Evolutionary conservation across 2,329 filamentous ascomycete species (phyloP).

Genomic region (Huntiella decipiens): DNA sequence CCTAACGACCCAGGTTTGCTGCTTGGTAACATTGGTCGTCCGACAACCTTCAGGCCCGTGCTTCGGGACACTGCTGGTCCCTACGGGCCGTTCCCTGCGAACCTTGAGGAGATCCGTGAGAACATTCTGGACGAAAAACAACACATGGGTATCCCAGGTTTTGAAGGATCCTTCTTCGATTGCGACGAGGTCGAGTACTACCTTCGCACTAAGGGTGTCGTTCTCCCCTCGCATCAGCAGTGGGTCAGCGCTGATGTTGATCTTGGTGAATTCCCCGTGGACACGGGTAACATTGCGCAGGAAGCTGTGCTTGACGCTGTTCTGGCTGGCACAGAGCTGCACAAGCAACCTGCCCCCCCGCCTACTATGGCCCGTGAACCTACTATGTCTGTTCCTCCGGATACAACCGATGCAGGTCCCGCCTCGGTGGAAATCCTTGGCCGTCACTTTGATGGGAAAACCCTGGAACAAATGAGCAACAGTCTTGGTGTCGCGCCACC

Average conservation of each 20-base stretch:
- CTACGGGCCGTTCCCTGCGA: constrained; percentile 29
- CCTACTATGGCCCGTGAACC: background rate
- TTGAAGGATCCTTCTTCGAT: constrained; percentile 60
- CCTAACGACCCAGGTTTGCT: background rate
- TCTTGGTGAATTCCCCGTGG: constrained; percentile 21
- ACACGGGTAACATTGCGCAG: constrained; percentile 4
- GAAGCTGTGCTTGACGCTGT: constrained; percentile 4
- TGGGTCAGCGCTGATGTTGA: constrained; percentile 41
- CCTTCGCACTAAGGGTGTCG: constrained; percentile 41
- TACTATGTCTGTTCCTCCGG: background rate
- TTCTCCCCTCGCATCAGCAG: constrained; percentile 40
- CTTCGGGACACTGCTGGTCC: constrained; percentile 10
- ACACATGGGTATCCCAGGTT: constrained; percentile 37
- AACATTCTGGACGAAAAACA: constrained; percentile 27
- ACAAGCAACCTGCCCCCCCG: background rate
- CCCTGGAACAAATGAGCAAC: background rate
- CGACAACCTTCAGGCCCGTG: background rate
- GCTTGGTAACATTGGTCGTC: constrained; percentile 2
- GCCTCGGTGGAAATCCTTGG: background rate
- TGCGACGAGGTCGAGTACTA: constrained; percentile 60
- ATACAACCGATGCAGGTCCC: background rate
- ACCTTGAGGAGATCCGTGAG: constrained; percentile 23
- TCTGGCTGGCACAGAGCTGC: background rate
- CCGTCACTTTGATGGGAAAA: background rate
- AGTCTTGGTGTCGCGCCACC: constrained; percentile 1